phyloP scores from a whole-genome alignment of 2,329 filamentous ascomycete species.

The Penicillium sp. region DNA sequence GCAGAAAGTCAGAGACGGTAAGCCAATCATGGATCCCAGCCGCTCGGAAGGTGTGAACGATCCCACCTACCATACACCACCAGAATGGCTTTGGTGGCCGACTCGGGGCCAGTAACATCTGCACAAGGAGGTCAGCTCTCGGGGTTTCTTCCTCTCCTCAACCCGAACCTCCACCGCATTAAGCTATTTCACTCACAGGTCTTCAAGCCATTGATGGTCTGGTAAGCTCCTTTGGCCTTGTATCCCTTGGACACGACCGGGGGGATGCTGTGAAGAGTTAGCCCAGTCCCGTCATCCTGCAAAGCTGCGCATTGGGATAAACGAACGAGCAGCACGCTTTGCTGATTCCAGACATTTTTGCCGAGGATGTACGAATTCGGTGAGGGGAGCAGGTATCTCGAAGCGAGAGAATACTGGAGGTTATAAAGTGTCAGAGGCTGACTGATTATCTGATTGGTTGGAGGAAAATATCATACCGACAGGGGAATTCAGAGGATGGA shows the following conservation, averaged over 20 bases:
- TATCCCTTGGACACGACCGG: constrained; percentile 52
- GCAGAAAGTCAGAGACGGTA: background rate
- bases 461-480: background rate
- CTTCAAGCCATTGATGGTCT: constrained; percentile 63
- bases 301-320: constrained; percentile 2
- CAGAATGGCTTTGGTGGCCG: constrained; percentile 61
- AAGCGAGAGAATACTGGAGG: constrained; percentile 22
- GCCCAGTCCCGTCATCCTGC: background rate
- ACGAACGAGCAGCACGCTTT: constrained; percentile 52
- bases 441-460: no score
- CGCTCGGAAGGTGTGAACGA: background rate
- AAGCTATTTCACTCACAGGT: constrained; percentile 52
- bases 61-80: constrained; percentile 54
- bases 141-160: background rate
- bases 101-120: constrained; percentile 61
- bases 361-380: constrained; percentile 30
- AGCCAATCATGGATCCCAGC: background rate
- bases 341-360: constrained; percentile 46
- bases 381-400: constrained; percentile 12
- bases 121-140: constrained; percentile 8
- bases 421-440: background rate
- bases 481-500: background rate
- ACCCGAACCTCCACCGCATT: background rate
- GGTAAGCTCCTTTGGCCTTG: constrained; percentile 62
- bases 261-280: constrained; percentile 40